Evolutionary conservation across 345 rosid species (phyloP).

Genomic region (Salix arbutifolia): DNA sequence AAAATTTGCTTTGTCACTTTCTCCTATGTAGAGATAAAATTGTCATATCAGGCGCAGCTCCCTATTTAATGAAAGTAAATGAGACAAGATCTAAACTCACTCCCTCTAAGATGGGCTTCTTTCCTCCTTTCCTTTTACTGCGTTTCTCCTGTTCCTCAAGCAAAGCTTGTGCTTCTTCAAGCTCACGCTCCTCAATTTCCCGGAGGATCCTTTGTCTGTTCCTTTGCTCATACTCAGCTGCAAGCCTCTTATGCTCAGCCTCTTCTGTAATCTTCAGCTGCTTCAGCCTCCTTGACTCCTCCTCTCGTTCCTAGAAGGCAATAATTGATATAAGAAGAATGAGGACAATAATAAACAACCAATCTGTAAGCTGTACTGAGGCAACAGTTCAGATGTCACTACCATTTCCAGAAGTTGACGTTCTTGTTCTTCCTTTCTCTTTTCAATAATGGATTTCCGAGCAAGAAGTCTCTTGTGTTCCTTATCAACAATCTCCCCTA

Average conservation of each 20-base stretch:
- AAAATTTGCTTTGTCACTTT: constrained; percentile 72
- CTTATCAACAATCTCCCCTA: constrained; percentile 78
- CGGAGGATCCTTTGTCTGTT: constrained; percentile 66
- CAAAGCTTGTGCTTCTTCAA: constrained; percentile 77
- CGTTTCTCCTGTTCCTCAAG: constrained; percentile 80
- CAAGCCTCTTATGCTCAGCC: constrained; percentile 89
- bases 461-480: constrained; percentile 95
- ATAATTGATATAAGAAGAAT: background rate
- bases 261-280: constrained; percentile 83
- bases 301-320: constrained; percentile 74
- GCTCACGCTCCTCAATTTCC: constrained; percentile 89
- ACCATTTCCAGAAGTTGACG: constrained; percentile 91
- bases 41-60: background rate
- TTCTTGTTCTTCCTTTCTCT: constrained; percentile 96
- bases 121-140: constrained; percentile 65
- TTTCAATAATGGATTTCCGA: constrained; percentile 87
- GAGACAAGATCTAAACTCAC: constrained; percentile 35
- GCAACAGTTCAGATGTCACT: constrained; percentile 10
- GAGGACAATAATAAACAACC: background rate
- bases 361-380: background rate
- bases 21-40: constrained; percentile 43
- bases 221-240: constrained; percentile 69
- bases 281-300: constrained; percentile 72
- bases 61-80: background rate
- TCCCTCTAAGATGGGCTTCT: constrained; percentile 79